Evolutionary conservation across 2,329 filamentous ascomycete genomes (phyloP), one percentile per base, ranked within the genome.

Genomic region (Hypoxylon sp.): DNA sequence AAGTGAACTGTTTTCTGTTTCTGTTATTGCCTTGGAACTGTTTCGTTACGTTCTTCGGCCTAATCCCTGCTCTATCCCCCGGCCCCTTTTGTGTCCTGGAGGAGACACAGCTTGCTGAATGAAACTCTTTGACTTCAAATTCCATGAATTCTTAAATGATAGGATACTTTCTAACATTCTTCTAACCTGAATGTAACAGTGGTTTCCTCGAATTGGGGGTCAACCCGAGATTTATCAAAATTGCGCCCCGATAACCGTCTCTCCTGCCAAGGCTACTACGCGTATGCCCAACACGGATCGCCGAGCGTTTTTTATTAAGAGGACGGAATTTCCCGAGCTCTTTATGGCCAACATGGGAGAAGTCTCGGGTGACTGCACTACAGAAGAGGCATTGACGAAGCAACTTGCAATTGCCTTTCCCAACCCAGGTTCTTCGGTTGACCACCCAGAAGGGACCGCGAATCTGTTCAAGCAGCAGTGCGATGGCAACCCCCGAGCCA

Each of bases 211-310:
- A 0, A 90, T 88, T 46, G 75, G 91, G 14, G 91, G 90, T 0
- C 89, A 91, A 74, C 86, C 90, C 2, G 91, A 94, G 74, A 88
- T 91, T 79, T 93, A 93, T 80, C 91, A 91, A 89, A 91, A 93
- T 78, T 94, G 91, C 69, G 88, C 88, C 1, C 88, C 89, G 0
- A 78, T 92, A 60, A 83, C 82, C 1, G 82, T 93, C 39, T 81
- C 81, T 14, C 52, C 67, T 0, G 56, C 61, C 2, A 63, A 69
- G 8, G 60, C 64, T 16, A 71, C 64, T 16, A 71, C 71, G 56
- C 59, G 66, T n/a, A 64, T 48, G 52, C 52, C 52, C 7, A 55
- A 21, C 2, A 53, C 56, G 4, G 56, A 63, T 9, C 67, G 71
- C 6, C 66, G 71, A 25, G 56, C 50, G n/a, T 39, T 59, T 2